Conservation (phyloP, 495 filamentous ascomycete species). For the Bacidia rubella region DNA sequence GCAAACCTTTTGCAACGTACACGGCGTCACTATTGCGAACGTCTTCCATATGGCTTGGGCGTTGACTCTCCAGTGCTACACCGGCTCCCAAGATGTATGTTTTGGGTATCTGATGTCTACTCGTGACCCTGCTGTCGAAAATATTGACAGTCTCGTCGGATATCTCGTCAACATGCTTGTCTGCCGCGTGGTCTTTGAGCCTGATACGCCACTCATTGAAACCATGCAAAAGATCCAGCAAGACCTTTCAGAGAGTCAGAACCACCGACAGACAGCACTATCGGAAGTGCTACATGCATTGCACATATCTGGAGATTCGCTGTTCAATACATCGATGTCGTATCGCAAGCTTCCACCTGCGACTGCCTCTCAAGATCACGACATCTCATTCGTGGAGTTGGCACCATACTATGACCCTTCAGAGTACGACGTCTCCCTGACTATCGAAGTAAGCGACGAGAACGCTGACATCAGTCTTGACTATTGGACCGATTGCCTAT, state of each 20-base stretch:
- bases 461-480: constrained; percentile 37
- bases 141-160: constrained; percentile 35
- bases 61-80: constrained; percentile 35
- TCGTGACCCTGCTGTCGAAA: constrained; percentile 33
- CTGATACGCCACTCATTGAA: constrained; percentile 18
- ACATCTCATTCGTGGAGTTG: constrained; percentile 28
- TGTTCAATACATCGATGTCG: constrained; percentile 35
- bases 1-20: constrained; percentile 31
- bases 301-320: constrained; percentile 24
- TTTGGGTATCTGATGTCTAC: constrained; percentile 42
- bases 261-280: constrained; percentile 34
- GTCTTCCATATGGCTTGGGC: constrained; percentile 42
- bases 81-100: constrained; percentile 35
- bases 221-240: constrained; percentile 31
- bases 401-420: constrained; percentile 40
- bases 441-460: constrained; percentile 37
- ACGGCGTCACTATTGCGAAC: constrained; percentile 37
- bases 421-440: constrained; percentile 41
- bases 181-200: constrained; percentile 32
- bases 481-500: constrained; percentile 41
- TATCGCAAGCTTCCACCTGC: constrained; percentile 28
- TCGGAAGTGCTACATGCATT: constrained; percentile 41
- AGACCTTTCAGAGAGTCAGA: constrained; percentile 36
- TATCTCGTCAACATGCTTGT: constrained; percentile 42
- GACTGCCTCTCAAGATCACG: constrained; percentile 15